These are phyloP conservation scores for Tilletia setariae DNA, from an alignment of 1,284 basidiomycete species.

Conservation along the genomic window DNA sequence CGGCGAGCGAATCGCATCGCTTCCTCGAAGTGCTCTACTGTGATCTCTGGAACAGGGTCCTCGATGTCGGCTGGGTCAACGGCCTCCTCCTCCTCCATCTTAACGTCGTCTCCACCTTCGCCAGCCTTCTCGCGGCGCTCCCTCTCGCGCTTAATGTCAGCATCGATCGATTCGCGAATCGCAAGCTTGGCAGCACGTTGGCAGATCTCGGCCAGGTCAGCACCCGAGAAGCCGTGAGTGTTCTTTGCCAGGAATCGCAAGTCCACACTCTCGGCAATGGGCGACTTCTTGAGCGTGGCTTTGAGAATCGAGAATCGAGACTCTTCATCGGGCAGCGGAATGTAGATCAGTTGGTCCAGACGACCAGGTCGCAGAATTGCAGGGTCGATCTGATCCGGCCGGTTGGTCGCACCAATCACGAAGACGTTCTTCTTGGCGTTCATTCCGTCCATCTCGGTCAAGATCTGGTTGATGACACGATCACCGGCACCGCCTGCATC, in stretches of 20 bases:
- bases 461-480: constrained; percentile 93
- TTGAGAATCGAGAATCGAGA: constrained; percentile 87
- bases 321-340: constrained; percentile 76
- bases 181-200: constrained; percentile 95
- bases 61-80: constrained; percentile 60
- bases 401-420: constrained; percentile 97
- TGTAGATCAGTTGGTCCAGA: constrained; percentile 68
- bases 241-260: constrained; percentile 82
- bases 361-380: constrained; percentile 96
- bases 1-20: constrained; percentile 75
- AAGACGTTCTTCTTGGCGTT: constrained; percentile 98
- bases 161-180: constrained; percentile 89
- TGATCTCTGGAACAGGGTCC: constrained; percentile 95
- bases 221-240: constrained; percentile 98
- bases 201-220: constrained; percentile 97
- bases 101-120: constrained; percentile 58
- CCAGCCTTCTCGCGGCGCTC: constrained; percentile 58
- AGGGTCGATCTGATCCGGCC: constrained; percentile 97
- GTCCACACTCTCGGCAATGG: constrained; percentile 80
- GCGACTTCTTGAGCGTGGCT: constrained; percentile 88
- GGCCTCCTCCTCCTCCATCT: constrained; percentile 70
- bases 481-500: constrained; percentile 94
- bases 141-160: constrained; percentile 76
- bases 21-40: constrained; percentile 76
- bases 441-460: constrained; percentile 99